Percentiles rank a stretch among this genome's conserved stretches.
Conservation (phyloP, 371 early-diverging fungal genomes). For the Rhizopus arrhizus region DNA sequence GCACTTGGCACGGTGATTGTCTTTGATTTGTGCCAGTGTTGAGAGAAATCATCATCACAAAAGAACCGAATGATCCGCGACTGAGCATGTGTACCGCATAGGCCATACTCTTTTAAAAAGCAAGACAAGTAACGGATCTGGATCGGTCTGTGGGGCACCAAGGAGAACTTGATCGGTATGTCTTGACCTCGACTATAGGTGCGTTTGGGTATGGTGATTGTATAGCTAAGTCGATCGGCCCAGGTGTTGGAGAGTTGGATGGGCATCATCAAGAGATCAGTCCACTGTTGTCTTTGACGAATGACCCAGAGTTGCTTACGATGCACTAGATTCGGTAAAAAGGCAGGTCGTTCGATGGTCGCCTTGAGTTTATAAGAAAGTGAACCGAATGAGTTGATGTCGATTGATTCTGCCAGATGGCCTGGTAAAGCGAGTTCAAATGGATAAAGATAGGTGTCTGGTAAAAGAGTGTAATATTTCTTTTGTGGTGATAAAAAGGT, state of each 20-base stretch:
- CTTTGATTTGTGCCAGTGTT: slow-evolving; percentile 31
- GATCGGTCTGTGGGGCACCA: slow-evolving; percentile 21
- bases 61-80: slow-evolving; percentile 39
- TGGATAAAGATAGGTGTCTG: slow-evolving; percentile 33
- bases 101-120: slow-evolving; percentile 46
- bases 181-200: slow-evolving; percentile 34
- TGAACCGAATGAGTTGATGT: slow-evolving; percentile 36
- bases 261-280: slow-evolving; percentile 6
- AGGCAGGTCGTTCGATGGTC: slow-evolving; percentile 35
- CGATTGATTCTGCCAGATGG: slow-evolving; percentile 40
- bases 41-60: slow-evolving; percentile 35
- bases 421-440: slow-evolving; percentile 47
- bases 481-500: slow-evolving; percentile 29
- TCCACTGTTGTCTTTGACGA: not conserved
- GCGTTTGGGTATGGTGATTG: slow-evolving; percentile 28
- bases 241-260: slow-evolving; percentile 30
- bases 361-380: slow-evolving; percentile 46
- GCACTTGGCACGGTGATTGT: slow-evolving; percentile 26
- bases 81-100: slow-evolving; percentile 26
- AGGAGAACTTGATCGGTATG: slow-evolving; percentile 33
- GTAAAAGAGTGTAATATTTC: slow-evolving; percentile 17
- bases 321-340: slow-evolving; percentile 34
- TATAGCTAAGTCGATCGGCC: slow-evolving; percentile 32
- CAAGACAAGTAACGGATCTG: slow-evolving; percentile 38
- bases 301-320: slow-evolving; percentile 20